These are phyloP conservation scores for Globisporangium emineosum DNA, from an alignment of 352 stramenopile species.

Conservation along the genomic window DNA sequence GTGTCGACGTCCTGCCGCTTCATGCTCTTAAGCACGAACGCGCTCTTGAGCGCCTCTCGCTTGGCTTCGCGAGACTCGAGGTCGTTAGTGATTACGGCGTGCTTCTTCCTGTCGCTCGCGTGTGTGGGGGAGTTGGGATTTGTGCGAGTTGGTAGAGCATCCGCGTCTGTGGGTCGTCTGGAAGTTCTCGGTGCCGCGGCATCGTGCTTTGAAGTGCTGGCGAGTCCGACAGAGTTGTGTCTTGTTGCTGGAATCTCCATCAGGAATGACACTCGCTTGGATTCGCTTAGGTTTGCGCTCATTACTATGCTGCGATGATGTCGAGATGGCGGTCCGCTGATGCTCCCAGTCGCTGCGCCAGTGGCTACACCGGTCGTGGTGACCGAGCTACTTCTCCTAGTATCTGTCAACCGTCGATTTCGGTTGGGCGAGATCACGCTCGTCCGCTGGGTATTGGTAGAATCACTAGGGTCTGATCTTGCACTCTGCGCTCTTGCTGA, in stretches of 20 bases:
- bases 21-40: slow-evolving; percentile 30
- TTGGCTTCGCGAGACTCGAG: slow-evolving; percentile 15
- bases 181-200: background rate
- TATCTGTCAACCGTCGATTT: slow-evolving; percentile 1
- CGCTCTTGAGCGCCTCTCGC: slow-evolving; percentile 26
- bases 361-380: background rate
- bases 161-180: background rate
- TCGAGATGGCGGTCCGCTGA: background rate
- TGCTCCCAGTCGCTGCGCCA: background rate
- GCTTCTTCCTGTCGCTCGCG: slow-evolving; percentile 7
- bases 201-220: background rate
- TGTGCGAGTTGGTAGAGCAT: background rate
- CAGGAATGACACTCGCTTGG: slow-evolving; percentile 6
- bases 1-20: slow-evolving; percentile 56
- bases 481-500: background rate
- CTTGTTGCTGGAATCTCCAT: background rate
- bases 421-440: slow-evolving; percentile 2
- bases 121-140: background rate
- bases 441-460: background rate
- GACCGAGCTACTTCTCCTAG: background rate
- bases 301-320: background rate
- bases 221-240: slow-evolving; percentile 1
- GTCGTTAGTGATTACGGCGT: background rate
- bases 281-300: background rate
- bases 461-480: background rate